phyloP scores from a whole-genome alignment of 2,329 filamentous ascomycete genomes.

The Scedosporium aurantiacum region DNA sequence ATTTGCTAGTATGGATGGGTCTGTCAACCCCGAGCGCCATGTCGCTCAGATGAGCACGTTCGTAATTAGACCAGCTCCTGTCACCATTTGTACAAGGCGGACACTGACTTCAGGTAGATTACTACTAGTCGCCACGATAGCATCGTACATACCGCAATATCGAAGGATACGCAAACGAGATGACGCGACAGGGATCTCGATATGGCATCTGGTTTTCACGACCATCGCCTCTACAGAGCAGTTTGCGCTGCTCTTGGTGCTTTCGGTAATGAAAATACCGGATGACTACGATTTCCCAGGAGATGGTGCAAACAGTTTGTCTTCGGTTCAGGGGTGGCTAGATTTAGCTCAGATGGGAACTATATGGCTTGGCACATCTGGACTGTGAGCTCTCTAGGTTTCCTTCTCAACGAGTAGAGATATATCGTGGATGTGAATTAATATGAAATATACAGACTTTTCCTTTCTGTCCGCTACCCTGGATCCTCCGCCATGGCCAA shows the following conservation, averaged over 20 bases:
- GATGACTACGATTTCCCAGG: slow-evolving; percentile 2
- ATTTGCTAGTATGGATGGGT: background rate
- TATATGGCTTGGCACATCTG: background rate
- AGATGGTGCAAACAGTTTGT: background rate
- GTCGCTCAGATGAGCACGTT: slow-evolving; percentile 7
- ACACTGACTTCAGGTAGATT: background rate
- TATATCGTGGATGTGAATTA: background rate
- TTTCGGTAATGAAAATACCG: background rate
- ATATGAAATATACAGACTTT: background rate
- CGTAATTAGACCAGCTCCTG: background rate
- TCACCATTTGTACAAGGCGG: no score
- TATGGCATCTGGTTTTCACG: slow-evolving; percentile 3
- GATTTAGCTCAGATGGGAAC: slow-evolving; percentile 2
- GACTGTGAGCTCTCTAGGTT: background rate
- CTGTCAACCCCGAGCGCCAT: background rate
- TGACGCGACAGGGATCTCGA: slow-evolving; percentile 3
- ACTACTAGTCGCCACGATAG: slow-evolving; percentile 1
- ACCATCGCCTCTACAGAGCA: slow-evolving; percentile 3
- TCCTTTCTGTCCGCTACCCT: background rate
- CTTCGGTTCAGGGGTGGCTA: slow-evolving; percentile 5
- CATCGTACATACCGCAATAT: slow-evolving; percentile 3
- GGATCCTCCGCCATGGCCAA: slow-evolving; percentile 3
- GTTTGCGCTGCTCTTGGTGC: slow-evolving; percentile 1
- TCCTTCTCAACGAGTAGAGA: background rate
- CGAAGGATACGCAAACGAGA: background rate